Evolutionary conservation across 306 rosid genomes (phyloP), one percentile per base, ranked within the genome.

Genomic region (Inga laurina): DNA sequence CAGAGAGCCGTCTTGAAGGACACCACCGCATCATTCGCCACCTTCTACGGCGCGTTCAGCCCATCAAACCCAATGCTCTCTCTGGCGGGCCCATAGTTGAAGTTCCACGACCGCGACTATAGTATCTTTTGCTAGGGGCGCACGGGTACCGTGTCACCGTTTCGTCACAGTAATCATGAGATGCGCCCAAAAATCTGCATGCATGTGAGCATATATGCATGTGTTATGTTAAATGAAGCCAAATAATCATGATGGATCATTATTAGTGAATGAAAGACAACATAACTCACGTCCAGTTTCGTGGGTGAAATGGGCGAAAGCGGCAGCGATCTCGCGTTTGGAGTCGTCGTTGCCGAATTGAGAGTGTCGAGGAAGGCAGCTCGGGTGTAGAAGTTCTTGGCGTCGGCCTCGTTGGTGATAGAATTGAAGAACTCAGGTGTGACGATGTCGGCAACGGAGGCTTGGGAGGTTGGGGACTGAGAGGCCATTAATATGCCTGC

Each of bases 101-200:
- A 91, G 90, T 95, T 95, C 98, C 97, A 95, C 0, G 98, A 93
- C 35, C 92, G 86, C 98, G 91, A 0, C 98, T 97, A 15, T 72
- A 92, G 85, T 95, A 95, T 0, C 92, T 91, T 68, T 95, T 95
- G 85, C 62, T 80, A 1, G 95, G 89, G 27, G 46, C 83, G 85
- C 97, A 95, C 0, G 95, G 97, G 77, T 87, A 91, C 43, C 90
- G 57, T 0, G 90, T 95, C 87, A 82, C 89, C 10, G 0, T 79
- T 81, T 92, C 97, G 13, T 93, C 98, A 8, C 97, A 93, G 8
- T 95, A 95, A 84, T 93, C 27, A 0, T 27, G 27, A 27, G 27
- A 27, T 27, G 27, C 27, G 0, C 27, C 27, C 97, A 95, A 44
- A 72, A 72, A 44, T 43, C 54, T 71, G 54, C 32, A 54, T 1